A percentile compares a stretch with the other conserved stretches of the same genome.
phyloP scores from a whole-genome alignment of 805 yeast genomes.

The Grigorovia transvaalensis region DNA sequence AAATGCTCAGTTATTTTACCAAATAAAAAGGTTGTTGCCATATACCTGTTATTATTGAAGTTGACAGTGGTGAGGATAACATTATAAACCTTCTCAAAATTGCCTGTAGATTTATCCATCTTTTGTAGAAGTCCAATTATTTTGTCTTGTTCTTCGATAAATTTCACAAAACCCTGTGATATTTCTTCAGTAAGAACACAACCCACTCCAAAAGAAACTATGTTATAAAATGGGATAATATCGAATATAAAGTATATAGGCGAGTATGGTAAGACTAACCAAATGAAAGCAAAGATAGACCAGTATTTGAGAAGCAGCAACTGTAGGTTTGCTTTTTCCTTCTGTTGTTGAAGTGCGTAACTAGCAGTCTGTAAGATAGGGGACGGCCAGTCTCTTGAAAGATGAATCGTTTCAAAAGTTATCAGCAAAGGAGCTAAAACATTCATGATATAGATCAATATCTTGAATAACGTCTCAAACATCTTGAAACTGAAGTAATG shows the following conservation, averaged over 20 bases:
- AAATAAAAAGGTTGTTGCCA: constrained; percentile 9
- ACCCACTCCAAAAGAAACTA: constrained; percentile 5
- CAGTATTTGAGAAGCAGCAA: constrained; percentile 15
- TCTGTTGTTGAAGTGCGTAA: constrained; percentile 4
- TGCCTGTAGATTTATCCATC: constrained; percentile 6
- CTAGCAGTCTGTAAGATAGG: constrained; percentile 3
- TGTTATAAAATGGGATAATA: constrained; percentile 10
- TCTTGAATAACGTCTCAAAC: no score
- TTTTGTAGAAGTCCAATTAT: constrained; percentile 9
- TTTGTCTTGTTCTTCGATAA: constrained; percentile 12
- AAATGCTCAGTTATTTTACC: constrained; percentile 1
- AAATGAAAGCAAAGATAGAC: constrained; percentile 12
- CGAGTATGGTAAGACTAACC: constrained; percentile 10
- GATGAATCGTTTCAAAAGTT: constrained; percentile 14
- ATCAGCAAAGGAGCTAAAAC: constrained; percentile 17
- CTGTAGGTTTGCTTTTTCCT: constrained; percentile 1
- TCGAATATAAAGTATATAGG: constrained; percentile 7
- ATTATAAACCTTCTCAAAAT: constrained; percentile 8
- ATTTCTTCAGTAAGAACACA: constrained; percentile 11
- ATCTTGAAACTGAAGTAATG: no score
- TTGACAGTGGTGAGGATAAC: constrained; percentile 2
- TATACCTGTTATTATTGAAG: constrained; percentile 3
- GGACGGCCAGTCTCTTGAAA: constrained; percentile 7
- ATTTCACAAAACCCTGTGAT: constrained; percentile 10
- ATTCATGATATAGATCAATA: constrained; percentile 6